phyloP scores from a whole-genome alignment of 176 grass and related monocot genomes.

The Carex pumila region DNA sequence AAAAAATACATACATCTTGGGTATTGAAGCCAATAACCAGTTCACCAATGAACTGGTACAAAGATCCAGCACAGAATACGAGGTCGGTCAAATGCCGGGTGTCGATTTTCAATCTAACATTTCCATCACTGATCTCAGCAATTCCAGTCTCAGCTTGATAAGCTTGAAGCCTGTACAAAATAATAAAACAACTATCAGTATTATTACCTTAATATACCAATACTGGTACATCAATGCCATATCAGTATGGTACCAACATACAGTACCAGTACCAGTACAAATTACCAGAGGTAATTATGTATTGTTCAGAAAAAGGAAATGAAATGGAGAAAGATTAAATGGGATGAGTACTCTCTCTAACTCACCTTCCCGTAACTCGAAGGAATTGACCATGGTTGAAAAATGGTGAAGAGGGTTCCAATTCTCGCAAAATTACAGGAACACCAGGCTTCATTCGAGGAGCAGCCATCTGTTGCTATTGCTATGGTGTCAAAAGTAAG shows the following conservation, averaged over 20 bases:
- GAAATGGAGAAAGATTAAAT: background rate
- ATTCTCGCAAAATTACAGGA: constrained; percentile 50
- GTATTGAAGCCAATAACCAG: constrained; percentile 29
- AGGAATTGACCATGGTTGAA: constrained; percentile 69
- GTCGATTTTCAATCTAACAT: constrained; percentile 41
- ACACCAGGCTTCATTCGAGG: constrained; percentile 50
- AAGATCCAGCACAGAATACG: constrained; percentile 34
- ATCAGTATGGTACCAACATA: too few species aligned
- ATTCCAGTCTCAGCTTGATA: constrained; percentile 44
- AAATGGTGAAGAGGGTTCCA: constrained; percentile 49
- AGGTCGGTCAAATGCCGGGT: constrained; percentile 37
- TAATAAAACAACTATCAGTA: background rate
- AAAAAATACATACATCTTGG: constrained; percentile 25
- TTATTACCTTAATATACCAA: background rate
- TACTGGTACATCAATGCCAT: background rate
- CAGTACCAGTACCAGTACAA: background rate
- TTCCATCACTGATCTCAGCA: constrained; percentile 39
- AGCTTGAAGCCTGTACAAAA: constrained; percentile 44
- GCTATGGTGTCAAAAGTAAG: background rate
- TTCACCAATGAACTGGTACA: constrained; percentile 82
- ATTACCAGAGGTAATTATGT: too few species aligned
- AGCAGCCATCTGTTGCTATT: background rate
- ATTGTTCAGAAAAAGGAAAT: background rate
- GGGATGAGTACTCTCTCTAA: background rate
- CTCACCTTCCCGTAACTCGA: constrained; percentile 62